Conservation (phyloP, 176 grass and related monocot species). For the Zoysia pacifica region DNA sequence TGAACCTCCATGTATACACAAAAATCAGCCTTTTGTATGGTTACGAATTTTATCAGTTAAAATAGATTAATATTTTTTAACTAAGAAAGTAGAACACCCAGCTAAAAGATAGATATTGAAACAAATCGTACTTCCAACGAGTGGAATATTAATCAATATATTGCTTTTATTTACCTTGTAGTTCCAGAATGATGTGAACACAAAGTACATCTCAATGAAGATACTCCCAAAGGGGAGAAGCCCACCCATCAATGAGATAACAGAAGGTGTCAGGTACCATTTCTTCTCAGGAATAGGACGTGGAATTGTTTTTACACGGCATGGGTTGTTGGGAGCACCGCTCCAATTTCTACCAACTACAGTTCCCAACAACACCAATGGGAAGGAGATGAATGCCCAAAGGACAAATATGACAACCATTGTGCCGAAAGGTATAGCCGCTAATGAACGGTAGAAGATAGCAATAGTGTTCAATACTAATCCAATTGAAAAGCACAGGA, state of each 20-base stretch:
- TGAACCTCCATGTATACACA: not conserved
- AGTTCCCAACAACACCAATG: conserved; percentile 85
- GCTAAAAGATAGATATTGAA: not conserved
- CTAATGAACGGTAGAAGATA: conserved; percentile 96
- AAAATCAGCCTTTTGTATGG: not conserved
- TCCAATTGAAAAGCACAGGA: conserved; percentile 95
- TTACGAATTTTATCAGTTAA: not conserved
- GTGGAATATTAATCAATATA: conserved; percentile 12
- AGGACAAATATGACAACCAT: conserved; percentile 94
- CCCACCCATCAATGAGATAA: conserved; percentile 92
- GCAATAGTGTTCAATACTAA: conserved; percentile 87
- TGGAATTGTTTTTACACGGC: conserved; percentile 96
- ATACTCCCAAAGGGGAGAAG: conserved; percentile 97
- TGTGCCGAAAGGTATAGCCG: conserved; percentile 96
- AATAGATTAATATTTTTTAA: not conserved
- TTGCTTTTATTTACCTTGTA: conserved; percentile 76
- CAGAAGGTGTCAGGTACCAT: conserved; percentile 91
- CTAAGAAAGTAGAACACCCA: not conserved
- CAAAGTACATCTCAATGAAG: conserved; percentile 99
- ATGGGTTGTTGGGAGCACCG: conserved; percentile 94
- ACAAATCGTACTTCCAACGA: not conserved
- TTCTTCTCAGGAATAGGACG: conserved; percentile 97
- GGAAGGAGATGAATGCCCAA: conserved; percentile 99
- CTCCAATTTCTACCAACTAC: conserved; percentile 98
- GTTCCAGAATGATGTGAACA: conserved; percentile 99